Conservation (phyloP, 2,329 filamentous ascomycete genomes). For the Pyricularia pennisetigena region DNA sequence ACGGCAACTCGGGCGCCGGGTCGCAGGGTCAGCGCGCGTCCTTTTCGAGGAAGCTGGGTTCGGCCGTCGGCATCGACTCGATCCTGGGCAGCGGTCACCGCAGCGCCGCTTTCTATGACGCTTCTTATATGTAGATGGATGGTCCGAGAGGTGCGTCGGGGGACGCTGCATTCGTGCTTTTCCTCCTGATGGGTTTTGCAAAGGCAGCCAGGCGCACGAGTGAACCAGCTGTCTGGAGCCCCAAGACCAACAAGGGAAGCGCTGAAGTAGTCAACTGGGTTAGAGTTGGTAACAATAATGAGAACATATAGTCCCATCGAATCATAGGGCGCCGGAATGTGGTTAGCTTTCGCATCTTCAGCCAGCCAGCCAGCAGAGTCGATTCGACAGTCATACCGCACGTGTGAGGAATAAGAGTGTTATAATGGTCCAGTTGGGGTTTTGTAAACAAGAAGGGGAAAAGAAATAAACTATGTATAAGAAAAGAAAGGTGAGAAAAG, state of each 20-base stretch:
- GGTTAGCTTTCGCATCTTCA: background rate
- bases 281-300: too few species aligned
- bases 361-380: background rate
- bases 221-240: background rate
- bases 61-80: constrained; percentile 21
- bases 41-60: constrained; percentile 24
- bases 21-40: constrained; percentile 40
- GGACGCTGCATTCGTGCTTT: background rate
- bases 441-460: background rate
- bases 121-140: constrained; percentile 6
- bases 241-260: background rate
- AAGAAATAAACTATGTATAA: background rate
- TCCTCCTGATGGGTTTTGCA: too few species aligned
- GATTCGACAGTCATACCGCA: background rate
- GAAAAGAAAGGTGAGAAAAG: background rate
- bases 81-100: constrained; percentile 19
- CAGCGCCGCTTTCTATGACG: constrained; percentile 5
- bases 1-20: constrained; percentile 46
- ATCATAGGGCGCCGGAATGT: background rate
- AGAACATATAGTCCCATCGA: background rate
- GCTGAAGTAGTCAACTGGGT: background rate
- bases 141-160: background rate
- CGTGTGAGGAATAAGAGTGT: background rate
- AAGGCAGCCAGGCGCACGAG: too few species aligned
- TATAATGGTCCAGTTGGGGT: background rate